These are phyloP conservation scores for Pelargonium myrrhifolium DNA, from an alignment of 441 rosid genomes.

Conservation along the genomic window DNA sequence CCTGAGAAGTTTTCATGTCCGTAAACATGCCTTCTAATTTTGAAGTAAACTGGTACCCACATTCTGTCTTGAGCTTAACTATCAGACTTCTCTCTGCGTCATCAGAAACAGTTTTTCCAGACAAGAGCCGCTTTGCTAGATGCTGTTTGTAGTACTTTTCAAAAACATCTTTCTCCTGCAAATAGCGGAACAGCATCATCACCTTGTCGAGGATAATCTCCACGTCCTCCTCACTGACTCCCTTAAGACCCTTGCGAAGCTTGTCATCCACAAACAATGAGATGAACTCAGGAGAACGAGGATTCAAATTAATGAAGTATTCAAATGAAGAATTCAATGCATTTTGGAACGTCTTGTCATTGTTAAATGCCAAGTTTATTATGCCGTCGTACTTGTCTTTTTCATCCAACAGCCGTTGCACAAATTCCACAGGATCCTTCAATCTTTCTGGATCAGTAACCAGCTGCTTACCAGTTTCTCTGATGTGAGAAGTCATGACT, in stretches of 20 bases:
- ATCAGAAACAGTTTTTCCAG: conserved; percentile 89
- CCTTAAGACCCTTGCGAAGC: conserved; percentile 80
- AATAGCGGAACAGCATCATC: conserved; percentile 91
- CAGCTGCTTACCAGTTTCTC: conserved; percentile 87
- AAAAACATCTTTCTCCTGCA: conserved; percentile 94
- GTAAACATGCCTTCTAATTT: conserved; percentile 97
- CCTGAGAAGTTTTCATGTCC: conserved; percentile 94
- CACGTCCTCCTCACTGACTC: conserved; percentile 80
- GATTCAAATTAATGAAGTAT: conserved; percentile 76
- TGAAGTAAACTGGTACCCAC: conserved; percentile 92
- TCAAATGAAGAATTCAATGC: conserved; percentile 88
- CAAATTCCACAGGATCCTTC: conserved; percentile 93
- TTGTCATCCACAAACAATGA: conserved; percentile 91
- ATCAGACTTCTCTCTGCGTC: conserved; percentile 94
- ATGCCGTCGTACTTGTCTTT: conserved; percentile 74
- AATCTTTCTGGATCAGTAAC: conserved; percentile 85
- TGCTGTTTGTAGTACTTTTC: conserved; percentile 97
- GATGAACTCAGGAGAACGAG: conserved; percentile 86
- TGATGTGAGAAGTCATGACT: conserved; percentile 84
- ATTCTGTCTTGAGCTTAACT: conserved; percentile 89
- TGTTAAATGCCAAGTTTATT: conserved; percentile 62
- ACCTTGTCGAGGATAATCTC: conserved; percentile 89
- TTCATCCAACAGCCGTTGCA: conserved; percentile 82
- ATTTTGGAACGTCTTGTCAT: conserved; percentile 89
- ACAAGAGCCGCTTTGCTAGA: conserved; percentile 81